phyloP scores from a whole-genome alignment of 768 basidiomycete species.

The Russula sp. region DNA sequence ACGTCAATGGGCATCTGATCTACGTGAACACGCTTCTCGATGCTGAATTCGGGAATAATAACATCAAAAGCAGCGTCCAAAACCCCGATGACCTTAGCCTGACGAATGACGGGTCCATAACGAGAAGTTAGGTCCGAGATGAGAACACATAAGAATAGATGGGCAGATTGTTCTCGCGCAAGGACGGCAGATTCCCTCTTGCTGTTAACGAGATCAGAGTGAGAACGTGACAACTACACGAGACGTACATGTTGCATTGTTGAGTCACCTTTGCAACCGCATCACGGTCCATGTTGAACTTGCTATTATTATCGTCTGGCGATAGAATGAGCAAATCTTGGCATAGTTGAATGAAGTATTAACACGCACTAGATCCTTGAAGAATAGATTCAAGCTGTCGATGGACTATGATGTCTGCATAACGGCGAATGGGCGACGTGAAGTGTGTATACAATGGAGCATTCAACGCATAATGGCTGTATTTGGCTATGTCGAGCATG shows the following conservation, averaged over 20 bases:
- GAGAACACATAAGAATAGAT: constrained; percentile 90
- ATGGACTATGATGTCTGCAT: constrained; percentile 92
- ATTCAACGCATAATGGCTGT: constrained; percentile 86
- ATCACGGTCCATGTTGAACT: constrained; percentile 97
- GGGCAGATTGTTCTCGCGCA: constrained; percentile 94
- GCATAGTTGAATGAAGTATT: not conserved
- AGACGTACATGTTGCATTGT: constrained; percentile 88
- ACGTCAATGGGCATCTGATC: constrained; percentile 99
- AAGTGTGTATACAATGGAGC: constrained; percentile 90
- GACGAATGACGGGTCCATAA: constrained; percentile 92
- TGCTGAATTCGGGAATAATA: constrained; percentile 91
- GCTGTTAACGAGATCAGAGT: constrained; percentile 32
- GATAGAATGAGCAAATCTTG: constrained; percentile 1
- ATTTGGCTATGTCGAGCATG: constrained; percentile 99
- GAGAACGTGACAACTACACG: not conserved
- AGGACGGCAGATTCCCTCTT: constrained; percentile 87
- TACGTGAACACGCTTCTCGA: constrained; percentile 97
- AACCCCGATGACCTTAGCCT: constrained; percentile 92
- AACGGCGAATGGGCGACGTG: constrained; percentile 87
- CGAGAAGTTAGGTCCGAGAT: constrained; percentile 90
- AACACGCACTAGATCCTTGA: constrained; percentile 52
- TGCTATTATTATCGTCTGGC: constrained; percentile 38
- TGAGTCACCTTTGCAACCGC: constrained; percentile 97
- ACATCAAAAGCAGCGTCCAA: constrained; percentile 99
- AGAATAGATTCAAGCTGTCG: constrained; percentile 91